These are phyloP conservation scores for Piper betle DNA, from an alignment of 164 flowering plant genomes.

Conservation along the genomic window DNA sequence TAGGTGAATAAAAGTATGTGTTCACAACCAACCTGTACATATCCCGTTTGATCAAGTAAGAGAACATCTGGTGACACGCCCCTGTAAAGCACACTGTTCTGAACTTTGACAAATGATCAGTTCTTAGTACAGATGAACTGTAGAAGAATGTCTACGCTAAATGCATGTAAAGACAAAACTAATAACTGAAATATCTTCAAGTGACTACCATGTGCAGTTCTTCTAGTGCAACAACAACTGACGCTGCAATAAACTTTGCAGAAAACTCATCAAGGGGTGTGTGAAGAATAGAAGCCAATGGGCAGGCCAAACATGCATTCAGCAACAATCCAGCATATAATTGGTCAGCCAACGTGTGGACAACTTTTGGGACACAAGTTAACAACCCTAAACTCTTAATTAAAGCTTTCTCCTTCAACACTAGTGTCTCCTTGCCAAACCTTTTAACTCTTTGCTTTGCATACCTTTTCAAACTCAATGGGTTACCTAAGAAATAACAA, in stretches of 20 bases:
- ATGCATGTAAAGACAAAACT: neutral
- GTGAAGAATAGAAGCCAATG: slow-evolving; percentile 63
- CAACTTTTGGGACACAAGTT: slow-evolving; percentile 53
- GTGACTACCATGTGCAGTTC: slow-evolving; percentile 68
- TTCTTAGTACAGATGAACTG: neutral
- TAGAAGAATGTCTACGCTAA: neutral
- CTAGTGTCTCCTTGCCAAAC: slow-evolving; percentile 69
- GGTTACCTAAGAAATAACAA: slow-evolving; percentile 33
- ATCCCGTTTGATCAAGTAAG: slow-evolving; percentile 73
- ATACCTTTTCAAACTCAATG: slow-evolving; percentile 76
- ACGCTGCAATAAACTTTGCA: slow-evolving; percentile 77
- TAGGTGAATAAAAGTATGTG: neutral
- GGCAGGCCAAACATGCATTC: slow-evolving; percentile 65
- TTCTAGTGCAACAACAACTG: slow-evolving; percentile 58
- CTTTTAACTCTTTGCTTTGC: slow-evolving; percentile 60
- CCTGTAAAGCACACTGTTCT: slow-evolving; percentile 79
- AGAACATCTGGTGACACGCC: slow-evolving; percentile 85
- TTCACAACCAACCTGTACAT: slow-evolving; percentile 51
- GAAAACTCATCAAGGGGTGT: slow-evolving; percentile 67
- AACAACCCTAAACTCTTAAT: slow-evolving; percentile 44
- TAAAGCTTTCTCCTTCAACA: slow-evolving; percentile 66
- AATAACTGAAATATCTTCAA: neutral
- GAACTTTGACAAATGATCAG: slow-evolving; percentile 11
- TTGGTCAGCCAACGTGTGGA: slow-evolving; percentile 63
- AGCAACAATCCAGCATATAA: slow-evolving; percentile 62